A percentile compares a stretch with the other conserved stretches of the same genome.
Evolutionary conservation across 2,329 filamentous ascomycete genomes (phyloP).

Genomic region (Colletotrichum sp.): DNA sequence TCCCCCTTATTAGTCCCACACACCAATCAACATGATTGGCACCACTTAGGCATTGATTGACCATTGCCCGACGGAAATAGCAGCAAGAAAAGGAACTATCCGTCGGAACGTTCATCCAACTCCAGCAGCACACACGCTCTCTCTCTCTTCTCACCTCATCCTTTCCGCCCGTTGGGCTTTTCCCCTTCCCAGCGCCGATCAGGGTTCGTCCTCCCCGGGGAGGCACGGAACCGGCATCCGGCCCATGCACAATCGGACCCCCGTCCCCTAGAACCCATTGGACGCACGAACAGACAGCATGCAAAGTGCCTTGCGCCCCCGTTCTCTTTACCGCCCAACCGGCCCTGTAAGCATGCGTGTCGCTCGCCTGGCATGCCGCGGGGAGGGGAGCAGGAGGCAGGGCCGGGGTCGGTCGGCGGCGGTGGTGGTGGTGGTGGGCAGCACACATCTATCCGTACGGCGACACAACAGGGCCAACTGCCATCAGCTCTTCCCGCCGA

Average conservation of each 20-base stretch:
- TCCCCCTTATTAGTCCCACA: background rate
- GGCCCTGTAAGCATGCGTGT: background rate
- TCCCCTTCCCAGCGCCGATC: background rate
- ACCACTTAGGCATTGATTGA: background rate
- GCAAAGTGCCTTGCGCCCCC: background rate
- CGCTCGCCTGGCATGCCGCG: background rate
- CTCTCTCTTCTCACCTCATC: background rate
- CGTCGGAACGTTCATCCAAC: background rate
- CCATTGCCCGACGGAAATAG: background rate
- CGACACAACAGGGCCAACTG: background rate
- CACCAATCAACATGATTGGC: background rate
- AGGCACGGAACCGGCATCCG: background rate
- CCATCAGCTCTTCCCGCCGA: background rate
- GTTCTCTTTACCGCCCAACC: background rate
- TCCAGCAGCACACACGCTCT: background rate
- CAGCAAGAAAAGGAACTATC: background rate
- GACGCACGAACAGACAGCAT: background rate
- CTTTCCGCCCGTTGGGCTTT: background rate
- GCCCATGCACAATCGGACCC: background rate
- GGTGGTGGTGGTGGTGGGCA: background rate
- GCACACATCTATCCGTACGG: background rate
- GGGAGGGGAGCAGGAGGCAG: background rate
- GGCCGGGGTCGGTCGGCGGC: background rate
- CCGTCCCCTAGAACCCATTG: background rate
- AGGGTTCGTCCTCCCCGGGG: slow-evolving; percentile 2